Evolutionary conservation across 164 flowering plant genomes (phyloP), one percentile per base, ranked within the genome.

Genomic region (Chimonanthus salicifolius): DNA sequence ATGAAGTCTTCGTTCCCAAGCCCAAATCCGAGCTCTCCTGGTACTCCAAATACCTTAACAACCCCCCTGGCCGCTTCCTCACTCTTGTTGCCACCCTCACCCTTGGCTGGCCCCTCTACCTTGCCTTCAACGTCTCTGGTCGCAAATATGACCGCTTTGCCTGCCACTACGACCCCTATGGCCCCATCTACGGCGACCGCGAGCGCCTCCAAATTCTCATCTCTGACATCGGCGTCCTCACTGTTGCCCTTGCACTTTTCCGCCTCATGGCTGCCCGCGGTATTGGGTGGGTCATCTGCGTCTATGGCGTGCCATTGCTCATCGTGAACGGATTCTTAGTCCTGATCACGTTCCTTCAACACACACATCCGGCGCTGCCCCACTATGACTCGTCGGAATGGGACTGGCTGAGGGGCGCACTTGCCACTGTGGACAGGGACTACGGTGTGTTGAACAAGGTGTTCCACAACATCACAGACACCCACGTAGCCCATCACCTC

Each of bases 371-470:
- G 0, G 69, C 94, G 0, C 70, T 92, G 79, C 97, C 97, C 0
- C 97, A 90, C 47, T 92, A 92, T 65, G 88, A 90, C 64, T 83
- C 91, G 0, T 76, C 87, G 0, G 97, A 92, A 75, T 92, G 97
- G 97, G 97, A 92, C 62, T 92, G 97, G 97, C 70, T 92, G 68
- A 72, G 92, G 67, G 97, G 97, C 13, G 97, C 97, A 4, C 72
- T 92, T 69, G 88, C 97, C 3, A 92, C 97, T 0, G 89, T 87
- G 8, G 97, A 92, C 72, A 78, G 97, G 50, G 94, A 90, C 65
- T 92, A 86, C 43, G 97, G 97, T 0, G 67, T 92, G 58, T 69
- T 92, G 71, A 92, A 92, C 82, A 90, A 82, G 77, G 92, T 90
- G 49, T 89, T 92, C 87, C 97, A 92, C 67, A 79, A 89, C 78